A percentile compares a stretch with the other conserved stretches of the same genome.
Evolutionary conservation across 2,329 filamentous ascomycete genomes (phyloP).

Genomic region (Hymenoscyphus scutula): DNA sequence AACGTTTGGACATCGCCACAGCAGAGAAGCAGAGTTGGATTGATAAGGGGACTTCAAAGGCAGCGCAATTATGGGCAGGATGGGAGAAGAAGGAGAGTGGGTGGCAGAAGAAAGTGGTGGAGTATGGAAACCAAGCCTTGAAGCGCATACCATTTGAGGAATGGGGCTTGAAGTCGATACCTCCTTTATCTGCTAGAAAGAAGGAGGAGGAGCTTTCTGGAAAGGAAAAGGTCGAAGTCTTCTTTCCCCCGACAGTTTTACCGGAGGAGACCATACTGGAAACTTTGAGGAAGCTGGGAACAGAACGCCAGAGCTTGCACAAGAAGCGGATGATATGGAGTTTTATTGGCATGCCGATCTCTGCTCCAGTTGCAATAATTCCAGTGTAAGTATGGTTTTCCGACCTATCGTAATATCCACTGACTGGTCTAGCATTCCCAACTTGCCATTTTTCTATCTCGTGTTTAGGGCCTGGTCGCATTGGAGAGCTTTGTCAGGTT

Average conservation of each 20-base stretch:
- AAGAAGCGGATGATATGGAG: constrained; percentile 76
- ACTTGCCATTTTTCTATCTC: constrained; percentile 96
- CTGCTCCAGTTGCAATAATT: constrained; percentile 76
- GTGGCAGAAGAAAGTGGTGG: constrained; percentile 86
- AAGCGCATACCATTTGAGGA: constrained; percentile 92
- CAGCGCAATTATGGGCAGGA: constrained; percentile 72
- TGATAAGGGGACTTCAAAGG: constrained; percentile 70
- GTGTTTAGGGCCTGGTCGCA: constrained; percentile 89
- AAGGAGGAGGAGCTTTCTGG: constrained; percentile 62
- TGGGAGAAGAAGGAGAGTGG: constrained; percentile 84
- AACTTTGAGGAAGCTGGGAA: constrained; percentile 69
- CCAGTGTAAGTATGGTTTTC: constrained; percentile 65
- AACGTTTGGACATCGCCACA: constrained; percentile 62
- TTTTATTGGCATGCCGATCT: constrained; percentile 77
- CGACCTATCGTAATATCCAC: neutral
- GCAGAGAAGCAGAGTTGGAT: constrained; percentile 53
- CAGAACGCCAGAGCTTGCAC: constrained; percentile 78
- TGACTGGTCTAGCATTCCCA: constrained; percentile 65
- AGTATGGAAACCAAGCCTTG: constrained; percentile 82
- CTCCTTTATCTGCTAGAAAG: constrained; percentile 69
- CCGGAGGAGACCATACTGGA: constrained; percentile 59
- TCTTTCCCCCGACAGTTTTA: constrained; percentile 73
- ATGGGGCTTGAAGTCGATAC: constrained; percentile 96
- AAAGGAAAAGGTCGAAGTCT: constrained; percentile 65
- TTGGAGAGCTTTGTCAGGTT: constrained; percentile 81